Percentiles rank a stretch among this genome's conserved stretches.
Evolutionary conservation across 2,329 filamentous ascomycete species (phyloP).

Genomic region (Penicillium vulpinum): DNA sequence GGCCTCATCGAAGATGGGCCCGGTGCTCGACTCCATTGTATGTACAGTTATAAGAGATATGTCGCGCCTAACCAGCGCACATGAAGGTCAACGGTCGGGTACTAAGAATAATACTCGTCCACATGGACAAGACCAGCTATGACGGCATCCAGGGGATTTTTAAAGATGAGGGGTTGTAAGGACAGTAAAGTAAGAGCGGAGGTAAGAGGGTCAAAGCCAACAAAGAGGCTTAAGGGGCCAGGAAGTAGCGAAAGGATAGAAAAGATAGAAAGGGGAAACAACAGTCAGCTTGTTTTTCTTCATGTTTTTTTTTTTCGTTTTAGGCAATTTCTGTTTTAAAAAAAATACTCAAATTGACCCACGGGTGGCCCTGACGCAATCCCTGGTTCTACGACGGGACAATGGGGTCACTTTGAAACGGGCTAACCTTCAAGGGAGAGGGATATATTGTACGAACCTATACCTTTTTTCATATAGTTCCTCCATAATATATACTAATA

Average conservation of each 20-base stretch:
- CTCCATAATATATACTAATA: neutral
- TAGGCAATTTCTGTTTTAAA: neutral
- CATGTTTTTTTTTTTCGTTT: conserved; percentile 4
- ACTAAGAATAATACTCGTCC: conserved; percentile 31
- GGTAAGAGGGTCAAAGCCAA: conserved; percentile 10
- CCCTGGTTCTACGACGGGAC: conserved; percentile 1
- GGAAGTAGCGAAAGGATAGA: too few species aligned
- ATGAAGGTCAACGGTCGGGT: conserved; percentile 14
- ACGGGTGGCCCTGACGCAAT: conserved; percentile 9
- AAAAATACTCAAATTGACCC: conserved; percentile 1
- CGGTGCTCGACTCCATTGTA: conserved; percentile 26
- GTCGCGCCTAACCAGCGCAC: conserved; percentile 25
- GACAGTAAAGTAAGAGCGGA: neutral
- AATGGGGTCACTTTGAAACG: conserved; percentile 1
- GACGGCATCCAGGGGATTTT: conserved; percentile 29
- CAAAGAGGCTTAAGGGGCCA: neutral
- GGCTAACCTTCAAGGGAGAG: neutral
- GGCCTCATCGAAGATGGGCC: conserved; percentile 34
- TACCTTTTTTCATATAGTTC: too few species aligned
- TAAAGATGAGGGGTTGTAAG: conserved; percentile 10
- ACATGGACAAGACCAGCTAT: conserved; percentile 22
- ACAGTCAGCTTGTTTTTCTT: neutral
- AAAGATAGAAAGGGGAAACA: neutral
- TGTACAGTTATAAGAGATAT: conserved; percentile 15
- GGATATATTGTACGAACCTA: too few species aligned